Conservation (phyloP, 2,329 filamentous ascomycete genomes). For the Myriosclerotinia duriaeana region DNA sequence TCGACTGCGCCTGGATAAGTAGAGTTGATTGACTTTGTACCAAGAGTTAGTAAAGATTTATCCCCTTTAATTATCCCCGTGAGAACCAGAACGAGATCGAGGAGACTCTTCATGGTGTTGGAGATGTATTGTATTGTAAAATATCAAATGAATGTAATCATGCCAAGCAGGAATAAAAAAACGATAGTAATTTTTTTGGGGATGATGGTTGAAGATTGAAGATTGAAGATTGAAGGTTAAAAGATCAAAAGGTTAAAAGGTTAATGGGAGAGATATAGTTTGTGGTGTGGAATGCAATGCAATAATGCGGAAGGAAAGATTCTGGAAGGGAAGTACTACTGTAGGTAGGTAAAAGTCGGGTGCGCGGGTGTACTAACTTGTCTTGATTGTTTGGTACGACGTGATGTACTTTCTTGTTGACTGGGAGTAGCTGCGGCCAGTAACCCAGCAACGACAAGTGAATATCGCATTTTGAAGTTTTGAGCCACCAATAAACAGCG, state of each 20-base stretch:
- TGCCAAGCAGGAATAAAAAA: neutral
- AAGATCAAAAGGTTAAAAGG: neutral
- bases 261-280: neutral
- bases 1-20: conserved; percentile 20
- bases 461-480: conserved; percentile 8
- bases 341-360: too few species aligned
- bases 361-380: conserved; percentile 1
- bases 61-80: conserved; percentile 1
- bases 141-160: conserved; percentile 6
- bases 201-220: neutral
- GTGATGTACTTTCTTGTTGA: conserved; percentile 9
- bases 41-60: conserved; percentile 13
- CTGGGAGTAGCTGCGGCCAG: conserved; percentile 8
- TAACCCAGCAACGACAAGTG: conserved; percentile 9
- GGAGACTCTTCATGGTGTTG: conserved; percentile 14
- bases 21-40: neutral
- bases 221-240: too few species aligned
- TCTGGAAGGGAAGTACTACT: too few species aligned
- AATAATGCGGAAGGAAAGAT: neutral
- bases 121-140: neutral
- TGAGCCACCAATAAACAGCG: neutral
- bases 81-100: conserved; percentile 17
- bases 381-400: conserved; percentile 13
- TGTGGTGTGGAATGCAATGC: neutral
- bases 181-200: neutral